Evolutionary conservation across 148 eudicot species (phyloP), one percentile per base, ranked within the genome.

Genomic region (Camellia lanceoleosa): DNA sequence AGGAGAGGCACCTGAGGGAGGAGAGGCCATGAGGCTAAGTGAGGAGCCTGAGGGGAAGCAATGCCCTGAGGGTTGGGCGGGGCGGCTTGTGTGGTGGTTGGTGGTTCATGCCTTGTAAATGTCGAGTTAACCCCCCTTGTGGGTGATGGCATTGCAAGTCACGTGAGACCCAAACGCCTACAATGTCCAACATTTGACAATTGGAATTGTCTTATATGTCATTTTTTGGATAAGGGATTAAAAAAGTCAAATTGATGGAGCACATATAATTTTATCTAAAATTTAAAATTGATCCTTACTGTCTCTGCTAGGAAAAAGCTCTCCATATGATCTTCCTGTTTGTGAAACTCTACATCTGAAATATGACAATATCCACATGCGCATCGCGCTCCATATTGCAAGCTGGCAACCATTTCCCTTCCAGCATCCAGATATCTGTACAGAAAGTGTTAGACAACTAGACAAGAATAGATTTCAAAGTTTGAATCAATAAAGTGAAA

Each of bases 301-400:
- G 99, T 96, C 89, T 96, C 99, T 60, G 99, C 95, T 74, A 96
- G 86, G 78, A 96, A 96, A 86, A 96, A 96, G 87, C 99, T 96
- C 86, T 96, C 99, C 99, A 96, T 96, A 86, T 93, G 93, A 84
- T 96, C 98, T 88, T 96, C 99, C 88, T 88, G 97, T 80, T 83
- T 85, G 90, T 96, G 99, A 89, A 85, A 87, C 89, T 96, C 99
- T 64, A 96, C 99, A 85, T 96, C 99, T 71, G 92, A 85, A 79
- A 96, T 93, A 86, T 93, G 99, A 78, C 99, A 96, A 88, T 93
- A 96, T 78, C 99, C 99, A 86, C 99, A 96, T 10, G 91, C 88
- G 84, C 99, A 96, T 80, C 98, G 91, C 12, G 99, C 99, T n/a
- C 90, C 93, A 84, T 89, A 89, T 74, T 96, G 99, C 86, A 96